phyloP scores from a whole-genome alignment of 2,329 filamentous ascomycete species.

The Clonostachys sp. region DNA sequence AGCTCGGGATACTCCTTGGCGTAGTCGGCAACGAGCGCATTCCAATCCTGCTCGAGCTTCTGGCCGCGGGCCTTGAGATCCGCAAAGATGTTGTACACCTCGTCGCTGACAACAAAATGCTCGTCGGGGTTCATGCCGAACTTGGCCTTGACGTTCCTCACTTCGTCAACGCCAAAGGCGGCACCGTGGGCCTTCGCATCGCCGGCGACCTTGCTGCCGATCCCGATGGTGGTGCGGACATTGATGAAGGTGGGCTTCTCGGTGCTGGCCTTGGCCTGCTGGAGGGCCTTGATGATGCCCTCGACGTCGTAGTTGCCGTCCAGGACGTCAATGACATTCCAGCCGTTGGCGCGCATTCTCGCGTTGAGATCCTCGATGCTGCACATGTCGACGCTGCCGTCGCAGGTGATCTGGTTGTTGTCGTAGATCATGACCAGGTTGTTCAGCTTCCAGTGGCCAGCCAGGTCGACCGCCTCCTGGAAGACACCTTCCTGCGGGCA shows the following conservation, averaged over 20 bases:
- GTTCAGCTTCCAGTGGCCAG: conserved; percentile 49
- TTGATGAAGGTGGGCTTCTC: conserved; percentile 56
- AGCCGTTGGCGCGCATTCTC: conserved; percentile 53
- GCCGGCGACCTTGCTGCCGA: conserved; percentile 42
- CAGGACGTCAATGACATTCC: conserved; percentile 48
- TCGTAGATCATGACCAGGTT: conserved; percentile 56
- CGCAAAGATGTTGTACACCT: conserved; percentile 45
- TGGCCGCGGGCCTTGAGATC: conserved; percentile 36
- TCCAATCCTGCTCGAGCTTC: conserved; percentile 40
- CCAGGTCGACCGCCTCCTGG: conserved; percentile 50
- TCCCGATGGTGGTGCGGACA: conserved; percentile 49
- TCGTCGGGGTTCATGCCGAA: conserved; percentile 27
- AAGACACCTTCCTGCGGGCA: conserved; percentile 55
- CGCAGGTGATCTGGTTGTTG: conserved; percentile 57
- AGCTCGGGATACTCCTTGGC: conserved; percentile 40
- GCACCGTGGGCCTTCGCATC: conserved; percentile 53
- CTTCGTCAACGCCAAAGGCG: conserved; percentile 48
- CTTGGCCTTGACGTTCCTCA: conserved; percentile 29
- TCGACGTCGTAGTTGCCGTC: conserved; percentile 47
- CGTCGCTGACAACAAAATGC: conserved; percentile 29
- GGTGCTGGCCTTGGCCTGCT: conserved; percentile 31
- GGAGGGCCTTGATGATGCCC: conserved; percentile 34
- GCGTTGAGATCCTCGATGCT: conserved; percentile 53
- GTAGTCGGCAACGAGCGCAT: conserved; percentile 34
- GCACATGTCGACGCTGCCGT: conserved; percentile 46